Evolutionary conservation across 2,329 filamentous ascomycete species (phyloP).

Genomic region (Myotisia sp.): DNA sequence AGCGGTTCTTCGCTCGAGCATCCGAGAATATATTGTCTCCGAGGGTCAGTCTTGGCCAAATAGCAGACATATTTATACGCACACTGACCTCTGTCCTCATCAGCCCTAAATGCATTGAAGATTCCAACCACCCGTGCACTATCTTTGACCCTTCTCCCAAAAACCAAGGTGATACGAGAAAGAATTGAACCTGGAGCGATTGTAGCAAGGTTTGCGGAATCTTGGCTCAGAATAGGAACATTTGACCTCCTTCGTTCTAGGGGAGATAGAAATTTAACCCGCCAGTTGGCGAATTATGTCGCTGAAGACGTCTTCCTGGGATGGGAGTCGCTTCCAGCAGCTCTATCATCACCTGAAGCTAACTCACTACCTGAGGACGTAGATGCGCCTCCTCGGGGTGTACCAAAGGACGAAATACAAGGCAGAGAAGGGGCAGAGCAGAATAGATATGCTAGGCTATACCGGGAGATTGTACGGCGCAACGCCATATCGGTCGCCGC

Average conservation of each 20-base stretch:
- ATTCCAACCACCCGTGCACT: slow-evolving; percentile 81
- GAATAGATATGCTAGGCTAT: slow-evolving; percentile 77
- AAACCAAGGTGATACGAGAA: slow-evolving; percentile 62
- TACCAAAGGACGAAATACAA: slow-evolving; percentile 47
- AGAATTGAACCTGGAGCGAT: slow-evolving; percentile 79
- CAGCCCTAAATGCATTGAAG: slow-evolving; percentile 58
- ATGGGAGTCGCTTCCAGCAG: slow-evolving; percentile 67
- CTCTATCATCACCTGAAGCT: slow-evolving; percentile 32
- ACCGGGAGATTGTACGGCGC: slow-evolving; percentile 69
- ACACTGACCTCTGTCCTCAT: neutral
- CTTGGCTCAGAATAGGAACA: slow-evolving; percentile 84
- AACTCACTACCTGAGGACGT: slow-evolving; percentile 23
- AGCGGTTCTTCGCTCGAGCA: slow-evolving; percentile 80
- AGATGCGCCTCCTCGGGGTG: slow-evolving; percentile 36
- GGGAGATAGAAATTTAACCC: slow-evolving; percentile 60
- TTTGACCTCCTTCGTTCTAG: slow-evolving; percentile 82
- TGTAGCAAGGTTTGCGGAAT: slow-evolving; percentile 78
- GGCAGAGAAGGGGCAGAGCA: slow-evolving; percentile 55
- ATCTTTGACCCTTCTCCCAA: slow-evolving; percentile 61
- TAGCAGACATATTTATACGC: neutral
- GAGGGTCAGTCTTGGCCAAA: slow-evolving; percentile 44
- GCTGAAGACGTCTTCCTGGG: slow-evolving; percentile 78
- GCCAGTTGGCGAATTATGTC: slow-evolving; percentile 64
- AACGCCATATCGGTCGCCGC: slow-evolving; percentile 80
- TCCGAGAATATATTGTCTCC: slow-evolving; percentile 85